Percentiles rank a stretch among this genome's conserved stretches.
Evolutionary conservation across 2,329 filamentous ascomycete species (phyloP).

Genomic region (Sporothrix phasma): DNA sequence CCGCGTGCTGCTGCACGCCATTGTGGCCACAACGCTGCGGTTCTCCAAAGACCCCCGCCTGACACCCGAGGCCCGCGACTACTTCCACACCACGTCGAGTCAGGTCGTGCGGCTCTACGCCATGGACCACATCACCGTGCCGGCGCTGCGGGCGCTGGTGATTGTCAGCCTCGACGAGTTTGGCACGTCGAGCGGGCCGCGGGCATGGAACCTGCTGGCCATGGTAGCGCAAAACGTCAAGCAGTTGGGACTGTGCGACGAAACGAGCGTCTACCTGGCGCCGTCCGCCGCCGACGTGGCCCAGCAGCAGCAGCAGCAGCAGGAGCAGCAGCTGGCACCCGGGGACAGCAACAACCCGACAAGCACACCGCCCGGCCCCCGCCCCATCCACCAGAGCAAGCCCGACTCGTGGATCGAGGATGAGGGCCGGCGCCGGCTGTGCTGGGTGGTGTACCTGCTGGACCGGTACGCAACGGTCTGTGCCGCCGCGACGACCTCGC

Average conservation of each 20-base stretch:
- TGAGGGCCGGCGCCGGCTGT: slow-evolving; percentile 70
- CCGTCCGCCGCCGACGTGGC: not conserved
- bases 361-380: slow-evolving; percentile 29
- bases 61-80: slow-evolving; percentile 58
- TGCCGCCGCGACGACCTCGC: slow-evolving; percentile 54
- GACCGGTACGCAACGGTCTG: slow-evolving; percentile 85
- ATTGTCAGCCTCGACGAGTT: slow-evolving; percentile 78
- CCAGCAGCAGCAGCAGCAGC: not conserved
- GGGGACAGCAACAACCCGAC: not conserved
- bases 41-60: slow-evolving; percentile 71
- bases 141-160: slow-evolving; percentile 74
- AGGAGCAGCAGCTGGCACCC: not conserved
- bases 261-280: slow-evolving; percentile 62
- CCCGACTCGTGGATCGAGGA: slow-evolving; percentile 81
- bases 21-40: slow-evolving; percentile 76
- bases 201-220: slow-evolving; percentile 84
- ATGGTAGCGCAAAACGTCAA: slow-evolving; percentile 80
- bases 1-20: slow-evolving; percentile 72
- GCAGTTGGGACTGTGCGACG: slow-evolving; percentile 74
- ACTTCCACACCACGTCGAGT: slow-evolving; percentile 73
- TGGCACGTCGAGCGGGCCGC: slow-evolving; percentile 78
- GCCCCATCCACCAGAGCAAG: slow-evolving; percentile 74
- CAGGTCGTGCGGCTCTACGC: slow-evolving; percentile 79
- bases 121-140: slow-evolving; percentile 80
- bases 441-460: slow-evolving; percentile 90